Evolutionary conservation across 1,139 yeast species (phyloP), one percentile per base, ranked within the genome.

Genomic region (Blastobotrys arbuscula): DNA sequence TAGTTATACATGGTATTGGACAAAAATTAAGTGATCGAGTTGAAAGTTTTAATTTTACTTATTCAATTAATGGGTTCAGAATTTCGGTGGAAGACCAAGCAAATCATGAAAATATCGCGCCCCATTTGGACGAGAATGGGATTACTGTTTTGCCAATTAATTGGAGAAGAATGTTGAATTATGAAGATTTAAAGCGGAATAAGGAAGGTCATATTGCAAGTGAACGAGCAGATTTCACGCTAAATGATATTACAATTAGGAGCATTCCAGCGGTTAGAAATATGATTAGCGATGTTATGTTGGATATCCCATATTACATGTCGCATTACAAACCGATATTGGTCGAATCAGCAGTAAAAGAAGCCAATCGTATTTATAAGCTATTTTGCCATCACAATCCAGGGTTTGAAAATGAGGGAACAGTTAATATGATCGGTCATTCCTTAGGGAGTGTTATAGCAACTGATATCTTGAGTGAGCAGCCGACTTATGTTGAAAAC

Each of bases 1-100:
- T 92, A 16, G 92, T 95, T 55, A 77, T 90, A 42, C 98, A 92
- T 65, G 97, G 98, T 0, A 87, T 92, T 54, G 97, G 97, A 1
- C 98, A 92, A 64, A 80, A 84, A 38, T 72, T 92, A 51, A 94
- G 96, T 2, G 78, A 81, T 48, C 80, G 80, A 57, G 84, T 84
- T 57, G 89, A 89, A 54, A 80, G 86, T 34, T 81, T 89, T 43
- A 88, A 88, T 61, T 92, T 92, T 67, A 82, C 92, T 3, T 96
- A 89, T 64, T 88, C 92, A 24, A 79, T 89, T 48, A 88, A 85
- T 60, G 75, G 78, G 18, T 68, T 89, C 55, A 72, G 96, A 48
- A 77, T 64, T 3, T 46, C 58, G 26, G 59, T 68, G 39, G 58
- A 61, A 6, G 63, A 64, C 24, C 62, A 60, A 41, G 55, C 58